Percentiles rank a stretch among this genome's conserved stretches.
These are phyloP conservation scores for Nemania sp. DNA, from an alignment of 2,329 filamentous ascomycete genomes.

Conservation along the genomic window DNA sequence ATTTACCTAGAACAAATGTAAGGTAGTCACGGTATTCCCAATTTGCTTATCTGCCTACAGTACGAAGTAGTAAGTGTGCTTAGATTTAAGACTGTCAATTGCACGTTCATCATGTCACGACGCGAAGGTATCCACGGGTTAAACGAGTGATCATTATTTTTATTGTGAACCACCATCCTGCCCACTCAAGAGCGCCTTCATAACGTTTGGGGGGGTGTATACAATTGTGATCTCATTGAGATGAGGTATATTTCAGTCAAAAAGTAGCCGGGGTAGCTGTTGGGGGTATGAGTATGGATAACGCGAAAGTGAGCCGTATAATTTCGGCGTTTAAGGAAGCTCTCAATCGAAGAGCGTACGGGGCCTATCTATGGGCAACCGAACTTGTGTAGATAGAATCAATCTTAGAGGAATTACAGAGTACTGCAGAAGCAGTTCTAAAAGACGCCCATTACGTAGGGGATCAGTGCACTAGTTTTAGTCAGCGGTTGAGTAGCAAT, in stretches of 20 bases:
- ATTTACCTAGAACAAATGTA: no score
- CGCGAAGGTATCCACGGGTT: no score
- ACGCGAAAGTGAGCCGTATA: constrained; percentile 15
- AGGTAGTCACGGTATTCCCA: no score
- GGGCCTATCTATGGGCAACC: neutral
- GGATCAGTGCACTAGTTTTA: constrained; percentile 47
- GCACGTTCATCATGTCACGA: no score
- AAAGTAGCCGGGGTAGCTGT: constrained; percentile 19
- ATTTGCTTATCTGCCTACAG: no score
- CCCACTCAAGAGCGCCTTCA: constrained; percentile 18
- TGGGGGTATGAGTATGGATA: constrained; percentile 25
- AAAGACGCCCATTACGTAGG: constrained; percentile 56
- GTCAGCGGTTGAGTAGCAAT: constrained; percentile 10
- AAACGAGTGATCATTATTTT: constrained; percentile 28
- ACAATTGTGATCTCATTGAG: constrained; percentile 23
- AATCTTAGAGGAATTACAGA: constrained; percentile 19
- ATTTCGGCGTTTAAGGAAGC: constrained; percentile 12
- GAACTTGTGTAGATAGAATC: constrained; percentile 13
- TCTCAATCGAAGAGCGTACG: constrained; percentile 1
- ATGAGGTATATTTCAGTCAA: constrained; percentile 15
- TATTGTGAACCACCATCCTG: constrained; percentile 17
- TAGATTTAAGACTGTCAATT: no score
- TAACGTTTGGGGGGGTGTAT: constrained; percentile 23
- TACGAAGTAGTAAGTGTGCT: no score
- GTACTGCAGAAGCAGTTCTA: constrained; percentile 33